These are phyloP conservation scores for Spatholobus suberectus DNA, from an alignment of 306 rosid genomes.

Conservation along the genomic window DNA sequence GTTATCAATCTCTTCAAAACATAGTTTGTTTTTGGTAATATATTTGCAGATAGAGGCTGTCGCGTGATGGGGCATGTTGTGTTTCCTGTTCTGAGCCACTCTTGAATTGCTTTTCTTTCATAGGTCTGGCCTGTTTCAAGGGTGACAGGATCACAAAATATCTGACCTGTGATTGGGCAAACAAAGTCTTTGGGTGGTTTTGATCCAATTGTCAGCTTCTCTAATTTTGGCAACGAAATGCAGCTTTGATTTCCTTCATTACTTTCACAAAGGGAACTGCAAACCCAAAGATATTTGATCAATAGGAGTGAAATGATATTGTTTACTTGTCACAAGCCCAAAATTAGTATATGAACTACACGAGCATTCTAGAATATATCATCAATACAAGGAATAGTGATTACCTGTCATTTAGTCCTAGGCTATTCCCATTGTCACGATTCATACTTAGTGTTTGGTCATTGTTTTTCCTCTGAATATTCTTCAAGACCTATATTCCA, in stretches of 20 bases:
- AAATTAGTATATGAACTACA: constrained; percentile 14
- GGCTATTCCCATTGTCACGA: constrained; percentile 54
- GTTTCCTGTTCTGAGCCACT: constrained; percentile 94
- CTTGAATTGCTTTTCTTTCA: constrained; percentile 92
- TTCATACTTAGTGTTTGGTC: constrained; percentile 43
- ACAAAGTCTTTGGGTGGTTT: constrained; percentile 93
- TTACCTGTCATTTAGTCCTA: constrained; percentile 66
- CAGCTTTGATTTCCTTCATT: constrained; percentile 69
- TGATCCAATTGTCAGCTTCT: constrained; percentile 48
- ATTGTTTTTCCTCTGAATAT: constrained; percentile 45
- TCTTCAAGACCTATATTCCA: constrained; percentile 55
- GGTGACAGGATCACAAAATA: constrained; percentile 88
- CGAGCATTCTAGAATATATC: background rate
- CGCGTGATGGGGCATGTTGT: constrained; percentile 88
- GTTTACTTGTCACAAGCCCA: constrained; percentile 20
- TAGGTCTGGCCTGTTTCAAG: constrained; percentile 98
- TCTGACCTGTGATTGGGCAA: constrained; percentile 89
- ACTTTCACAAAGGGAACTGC: constrained; percentile 66
- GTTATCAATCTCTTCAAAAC: constrained; percentile 90
- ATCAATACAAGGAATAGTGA: background rate
- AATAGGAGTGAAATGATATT: constrained; percentile 4
- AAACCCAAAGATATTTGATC: constrained; percentile 38
- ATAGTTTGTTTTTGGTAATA: constrained; percentile 84
- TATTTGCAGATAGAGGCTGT: constrained; percentile 70
- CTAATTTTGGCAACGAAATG: constrained; percentile 57